phyloP scores from a whole-genome alignment of 345 rosid genomes.

The Camelina laxa region DNA sequence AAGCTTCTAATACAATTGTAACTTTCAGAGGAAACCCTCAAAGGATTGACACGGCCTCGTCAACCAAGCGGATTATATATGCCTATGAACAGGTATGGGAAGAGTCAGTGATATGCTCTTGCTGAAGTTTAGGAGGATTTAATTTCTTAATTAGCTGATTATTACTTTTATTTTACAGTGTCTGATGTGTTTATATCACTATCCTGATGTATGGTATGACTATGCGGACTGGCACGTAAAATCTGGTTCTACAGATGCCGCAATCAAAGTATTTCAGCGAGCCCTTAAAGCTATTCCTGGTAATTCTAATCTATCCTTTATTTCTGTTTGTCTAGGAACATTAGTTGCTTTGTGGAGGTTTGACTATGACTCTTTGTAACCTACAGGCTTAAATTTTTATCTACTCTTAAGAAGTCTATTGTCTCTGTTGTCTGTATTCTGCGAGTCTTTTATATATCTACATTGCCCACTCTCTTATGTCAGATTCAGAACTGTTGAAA shows the following conservation, averaged over 20 bases:
- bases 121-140: slow-evolving; percentile 8
- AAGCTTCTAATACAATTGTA: slow-evolving; percentile 23
- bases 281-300: slow-evolving; percentile 97
- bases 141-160: slow-evolving; percentile 26
- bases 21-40: slow-evolving; percentile 90
- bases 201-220: slow-evolving; percentile 94
- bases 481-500: slow-evolving; percentile 87
- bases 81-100: slow-evolving; percentile 86
- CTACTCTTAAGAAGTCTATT: not conserved
- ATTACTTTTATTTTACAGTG: slow-evolving; percentile 57
- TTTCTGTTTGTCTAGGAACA: slow-evolving; percentile 18
- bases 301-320: slow-evolving; percentile 36
- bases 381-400: slow-evolving; percentile 4
- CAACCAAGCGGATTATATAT: slow-evolving; percentile 83
- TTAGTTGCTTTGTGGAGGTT: slow-evolving; percentile 8
- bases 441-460: slow-evolving; percentile 5
- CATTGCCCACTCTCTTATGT: slow-evolving; percentile 27
- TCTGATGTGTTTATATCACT: slow-evolving; percentile 94
- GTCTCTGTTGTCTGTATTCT: slow-evolving; percentile 1
- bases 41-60: slow-evolving; percentile 74
- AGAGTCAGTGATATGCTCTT: slow-evolving; percentile 28
- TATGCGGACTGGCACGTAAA: slow-evolving; percentile 94
- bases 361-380: slow-evolving; percentile 25
- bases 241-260: slow-evolving; percentile 85
- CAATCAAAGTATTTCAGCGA: slow-evolving; percentile 91